Base-by-base conservation (phyloP, 2,329 filamentous ascomycete genomes). In the Verticillium nonalfalfae region DNA sequence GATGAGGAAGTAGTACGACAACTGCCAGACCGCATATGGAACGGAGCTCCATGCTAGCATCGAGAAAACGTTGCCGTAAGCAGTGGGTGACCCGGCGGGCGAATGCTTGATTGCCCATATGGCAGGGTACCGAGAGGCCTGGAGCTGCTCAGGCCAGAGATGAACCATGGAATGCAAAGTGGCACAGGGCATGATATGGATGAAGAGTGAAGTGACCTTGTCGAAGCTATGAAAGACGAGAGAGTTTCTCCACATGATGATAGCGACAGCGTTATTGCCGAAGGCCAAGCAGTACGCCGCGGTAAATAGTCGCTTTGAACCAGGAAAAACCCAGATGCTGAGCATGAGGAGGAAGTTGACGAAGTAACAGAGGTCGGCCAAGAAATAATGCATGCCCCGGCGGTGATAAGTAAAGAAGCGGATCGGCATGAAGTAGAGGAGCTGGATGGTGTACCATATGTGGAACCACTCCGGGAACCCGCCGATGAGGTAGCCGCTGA, bases 161-260 rank as follows among this genome's bases (percentile, higher is more conserved):
- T 99, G 95, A 15, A 97, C 90, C 14, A 99, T 82, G 71, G 92
- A 96, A 75, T 99, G 95, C 13, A 99, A 83, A 1, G 93, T 91
- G 6, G 90, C 94, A 66, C 93, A 97, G 1, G 95, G 95, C 94
- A 99, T 99, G 70, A 99, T 96, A 75, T 99, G 95, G 68, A 99
- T 97, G 78, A 99, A 99, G n/a, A 99, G 83, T 72, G 91, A 95
- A 13, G 93, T 96, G 64, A 98, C 93, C 76, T 99, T 99, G 81
- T 99, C 95, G 76, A 99, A 88, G 72, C 92, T 96, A 80, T 99
- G 95, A 75, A 99, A 99, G 56, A 99, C 95, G 71, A 99, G 85
- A 36, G 93, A 97, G 74, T 99, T 99, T 66, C 95, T 88, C 95
- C 95, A 99, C 93, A 99, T 95, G 72, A 95, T 93, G 73, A 99